Evolutionary conservation across 192 early-diverging fungal genomes (phyloP).

Genomic region (Diversispora eburnea): DNA sequence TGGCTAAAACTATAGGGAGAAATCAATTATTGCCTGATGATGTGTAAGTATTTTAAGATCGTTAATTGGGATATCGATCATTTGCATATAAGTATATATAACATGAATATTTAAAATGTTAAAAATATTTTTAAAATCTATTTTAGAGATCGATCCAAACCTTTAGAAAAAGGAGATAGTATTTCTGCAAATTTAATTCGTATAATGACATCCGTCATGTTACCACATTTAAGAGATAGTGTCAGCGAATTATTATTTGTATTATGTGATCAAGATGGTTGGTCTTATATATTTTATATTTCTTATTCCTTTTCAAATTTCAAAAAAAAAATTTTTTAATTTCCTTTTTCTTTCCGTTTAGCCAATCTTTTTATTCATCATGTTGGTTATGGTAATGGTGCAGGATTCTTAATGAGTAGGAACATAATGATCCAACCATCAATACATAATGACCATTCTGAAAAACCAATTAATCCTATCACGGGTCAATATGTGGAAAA

Average conservation of each 20-base stretch:
- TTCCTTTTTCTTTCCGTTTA: constrained; percentile 27
- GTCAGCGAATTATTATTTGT: constrained; percentile 64
- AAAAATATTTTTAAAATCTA: constrained; percentile 1
- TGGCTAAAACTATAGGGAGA: constrained; percentile 41
- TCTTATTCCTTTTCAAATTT: background rate
- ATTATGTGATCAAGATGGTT: constrained; percentile 70
- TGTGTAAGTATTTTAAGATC: constrained; percentile 47
- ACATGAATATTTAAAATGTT: background rate
- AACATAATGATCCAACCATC: constrained; percentile 57
- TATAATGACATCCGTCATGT: constrained; percentile 63
- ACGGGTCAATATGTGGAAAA: constrained; percentile 72
- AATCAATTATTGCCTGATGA: constrained; percentile 58
- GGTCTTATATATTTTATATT: constrained; percentile 1
- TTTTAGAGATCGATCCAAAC: constrained; percentile 65
- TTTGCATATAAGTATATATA: too few species aligned
- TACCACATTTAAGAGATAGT: constrained; percentile 55
- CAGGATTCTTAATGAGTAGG: constrained; percentile 80
- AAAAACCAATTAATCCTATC: constrained; percentile 72
- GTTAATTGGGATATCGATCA: too few species aligned
- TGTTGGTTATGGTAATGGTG: constrained; percentile 91
- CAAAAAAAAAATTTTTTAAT: background rate
- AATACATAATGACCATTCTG: constrained; percentile 1
- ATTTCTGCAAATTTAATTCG: constrained; percentile 63
- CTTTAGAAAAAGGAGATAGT: constrained; percentile 60
- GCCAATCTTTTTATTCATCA: constrained; percentile 59